These are phyloP conservation scores for Globisporangium perplexum DNA, from an alignment of 352 stramenopile species.

Conservation along the genomic window DNA sequence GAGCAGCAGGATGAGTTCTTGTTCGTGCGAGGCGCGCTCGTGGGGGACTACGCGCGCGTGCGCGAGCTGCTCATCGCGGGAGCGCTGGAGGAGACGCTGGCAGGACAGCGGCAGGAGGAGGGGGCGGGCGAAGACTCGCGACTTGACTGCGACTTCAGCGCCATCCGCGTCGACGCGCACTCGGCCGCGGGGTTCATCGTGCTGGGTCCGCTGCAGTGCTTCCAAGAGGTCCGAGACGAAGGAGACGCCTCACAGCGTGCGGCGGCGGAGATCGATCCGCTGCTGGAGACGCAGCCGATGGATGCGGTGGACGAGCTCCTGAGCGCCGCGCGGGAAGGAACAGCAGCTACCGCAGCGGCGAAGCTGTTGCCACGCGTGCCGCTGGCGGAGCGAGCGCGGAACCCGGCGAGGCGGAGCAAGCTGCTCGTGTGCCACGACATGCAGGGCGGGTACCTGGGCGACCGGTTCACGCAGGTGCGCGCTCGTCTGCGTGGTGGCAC, in stretches of 20 bases:
- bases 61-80: conserved; percentile 16
- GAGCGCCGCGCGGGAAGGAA: conserved; percentile 12
- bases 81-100: conserved; percentile 4
- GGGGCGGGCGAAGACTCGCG: neutral
- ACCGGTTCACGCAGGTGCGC: conserved; percentile 27
- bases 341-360: neutral
- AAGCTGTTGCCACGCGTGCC: conserved; percentile 13
- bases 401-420: conserved; percentile 29
- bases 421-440: conserved; percentile 57
- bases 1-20: conserved; percentile 16
- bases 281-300: conserved; percentile 24
- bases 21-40: conserved; percentile 16
- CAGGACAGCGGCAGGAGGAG: neutral
- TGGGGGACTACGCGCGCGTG: conserved; percentile 16
- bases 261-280: too few species aligned
- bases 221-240: conserved; percentile 9
- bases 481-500: neutral
- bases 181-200: conserved; percentile 25
- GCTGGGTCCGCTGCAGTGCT: conserved; percentile 16
- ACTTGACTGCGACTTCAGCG: conserved; percentile 12
- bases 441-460: conserved; percentile 38
- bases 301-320: conserved; percentile 25
- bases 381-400: conserved; percentile 19
- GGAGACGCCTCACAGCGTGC: neutral
- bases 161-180: conserved; percentile 19